Conservation (phyloP, 192 early-diverging fungal species). For the Entomortierella parvispora region DNA sequence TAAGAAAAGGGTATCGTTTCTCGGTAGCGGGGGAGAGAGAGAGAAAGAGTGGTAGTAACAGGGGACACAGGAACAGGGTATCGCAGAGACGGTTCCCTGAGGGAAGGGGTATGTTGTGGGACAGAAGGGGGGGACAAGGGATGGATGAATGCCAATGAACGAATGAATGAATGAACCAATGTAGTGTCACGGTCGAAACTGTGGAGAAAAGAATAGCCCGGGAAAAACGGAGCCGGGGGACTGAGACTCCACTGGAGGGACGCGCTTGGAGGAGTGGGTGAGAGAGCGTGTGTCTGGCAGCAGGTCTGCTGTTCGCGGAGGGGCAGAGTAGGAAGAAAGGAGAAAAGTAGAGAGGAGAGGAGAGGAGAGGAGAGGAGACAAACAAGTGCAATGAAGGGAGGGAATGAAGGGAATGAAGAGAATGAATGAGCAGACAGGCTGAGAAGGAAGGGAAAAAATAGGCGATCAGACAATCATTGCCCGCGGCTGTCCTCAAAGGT, state of each 20-base stretch:
- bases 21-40: not conserved
- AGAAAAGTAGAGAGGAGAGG: not conserved
- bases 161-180: not conserved
- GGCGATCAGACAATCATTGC: too few species aligned
- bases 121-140: not conserved
- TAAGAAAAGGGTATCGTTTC: not conserved
- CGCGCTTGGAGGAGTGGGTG: not conserved
- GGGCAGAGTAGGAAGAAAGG: not conserved
- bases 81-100: too few species aligned
- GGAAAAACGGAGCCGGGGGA: not conserved
- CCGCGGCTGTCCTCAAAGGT: too few species aligned
- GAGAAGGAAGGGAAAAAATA: too few species aligned
- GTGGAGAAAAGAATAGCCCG: not conserved
- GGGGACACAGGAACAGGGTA: too few species aligned
- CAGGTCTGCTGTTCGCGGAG: not conserved
- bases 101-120: too few species aligned
- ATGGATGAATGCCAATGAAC: not conserved
- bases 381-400: not conserved
- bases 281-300: not conserved
- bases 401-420: not conserved
- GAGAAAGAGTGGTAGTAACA: not conserved
- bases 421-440: not conserved
- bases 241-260: not conserved
- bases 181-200: not conserved
- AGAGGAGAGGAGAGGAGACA: not conserved